These are phyloP conservation scores for Pisolithus tinctorius DNA, from an alignment of 768 basidiomycete species.

Conservation along the genomic window DNA sequence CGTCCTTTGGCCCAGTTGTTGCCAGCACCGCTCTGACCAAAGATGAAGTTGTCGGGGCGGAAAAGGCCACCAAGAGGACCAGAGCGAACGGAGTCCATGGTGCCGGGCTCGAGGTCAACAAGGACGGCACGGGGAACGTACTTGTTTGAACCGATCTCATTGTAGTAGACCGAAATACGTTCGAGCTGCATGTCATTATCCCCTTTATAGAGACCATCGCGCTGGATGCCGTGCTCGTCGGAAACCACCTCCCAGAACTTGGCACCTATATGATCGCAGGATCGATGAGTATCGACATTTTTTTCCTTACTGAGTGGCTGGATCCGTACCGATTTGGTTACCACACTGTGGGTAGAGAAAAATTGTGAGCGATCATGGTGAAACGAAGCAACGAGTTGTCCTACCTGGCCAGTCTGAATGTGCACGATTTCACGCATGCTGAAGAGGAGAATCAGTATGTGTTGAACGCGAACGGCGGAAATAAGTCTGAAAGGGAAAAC, in stretches of 20 bases:
- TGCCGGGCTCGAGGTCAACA: constrained; percentile 96
- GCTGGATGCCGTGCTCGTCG: constrained; percentile 95
- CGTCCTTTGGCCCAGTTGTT: constrained; percentile 99
- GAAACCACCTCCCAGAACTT: constrained; percentile 98
- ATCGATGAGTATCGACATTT: constrained; percentile 14
- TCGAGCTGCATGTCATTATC: constrained; percentile 94
- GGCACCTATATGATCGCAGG: constrained; percentile 50
- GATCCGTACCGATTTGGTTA: constrained; percentile 91
- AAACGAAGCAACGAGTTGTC: constrained; percentile 11
- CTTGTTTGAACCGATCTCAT: constrained; percentile 91
- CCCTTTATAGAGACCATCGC: constrained; percentile 91
- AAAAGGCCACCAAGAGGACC: constrained; percentile 88
- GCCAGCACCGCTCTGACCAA: constrained; percentile 95
- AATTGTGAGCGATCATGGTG: constrained; percentile 18
- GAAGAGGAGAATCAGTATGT: constrained; percentile 21
- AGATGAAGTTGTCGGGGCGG: constrained; percentile 98
- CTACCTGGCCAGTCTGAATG: constrained; percentile 96
- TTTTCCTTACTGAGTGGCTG: constrained; percentile 9
- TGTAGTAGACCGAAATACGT: constrained; percentile 97
- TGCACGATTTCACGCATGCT: constrained; percentile 99
- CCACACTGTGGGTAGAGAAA: constrained; percentile 61
- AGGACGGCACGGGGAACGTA: constrained; percentile 98
- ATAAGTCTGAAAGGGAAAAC: constrained; percentile 16
- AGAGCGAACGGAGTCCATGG: constrained; percentile 88
- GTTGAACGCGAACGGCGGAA: constrained; percentile 10